Conservation (phyloP, 2,329 filamentous ascomycete genomes). For the Botrytis hyacinthi region DNA sequence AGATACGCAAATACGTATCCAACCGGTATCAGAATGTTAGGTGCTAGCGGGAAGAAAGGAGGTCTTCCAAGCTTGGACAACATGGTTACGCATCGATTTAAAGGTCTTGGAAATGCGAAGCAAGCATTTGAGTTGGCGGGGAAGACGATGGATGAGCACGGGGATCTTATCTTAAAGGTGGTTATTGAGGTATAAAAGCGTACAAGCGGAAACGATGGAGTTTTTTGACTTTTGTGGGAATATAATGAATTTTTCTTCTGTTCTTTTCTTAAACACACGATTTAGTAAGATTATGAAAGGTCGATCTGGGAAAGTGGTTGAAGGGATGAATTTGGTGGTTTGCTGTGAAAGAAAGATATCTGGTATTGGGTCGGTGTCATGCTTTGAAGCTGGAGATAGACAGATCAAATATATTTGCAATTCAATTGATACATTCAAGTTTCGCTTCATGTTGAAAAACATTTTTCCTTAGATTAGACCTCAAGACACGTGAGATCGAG, state of each 20-base stretch:
- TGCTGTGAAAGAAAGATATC: not conserved
- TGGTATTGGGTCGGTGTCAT: not conserved
- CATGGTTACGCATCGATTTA: constrained; percentile 72
- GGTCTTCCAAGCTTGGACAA: constrained; percentile 61
- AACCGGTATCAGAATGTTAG: constrained; percentile 63
- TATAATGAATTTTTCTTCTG: not conserved
- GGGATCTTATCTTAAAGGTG: constrained; percentile 70
- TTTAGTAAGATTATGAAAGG: too few species aligned
- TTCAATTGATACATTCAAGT: not conserved
- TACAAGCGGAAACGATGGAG: not conserved
- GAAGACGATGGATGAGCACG: constrained; percentile 64
- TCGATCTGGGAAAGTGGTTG: not conserved
- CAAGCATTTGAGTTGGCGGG: constrained; percentile 69
- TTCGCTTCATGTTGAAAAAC: too few species aligned
- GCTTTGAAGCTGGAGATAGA: not conserved
- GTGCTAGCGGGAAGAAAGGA: constrained; percentile 41
- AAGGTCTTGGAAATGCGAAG: constrained; percentile 59
- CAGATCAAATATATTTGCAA: not conserved
- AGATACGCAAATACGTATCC: constrained; percentile 75
- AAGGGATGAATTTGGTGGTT: not conserved
- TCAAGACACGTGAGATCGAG: not conserved
- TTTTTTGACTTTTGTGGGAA: not conserved
- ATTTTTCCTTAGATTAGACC: not conserved
- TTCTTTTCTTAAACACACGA: not conserved
- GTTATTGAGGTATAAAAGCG: constrained; percentile 53